These are phyloP conservation scores for Cystofilobasidium macerans DNA, from an alignment of 768 basidiomycete genomes.

Conservation along the genomic window DNA sequence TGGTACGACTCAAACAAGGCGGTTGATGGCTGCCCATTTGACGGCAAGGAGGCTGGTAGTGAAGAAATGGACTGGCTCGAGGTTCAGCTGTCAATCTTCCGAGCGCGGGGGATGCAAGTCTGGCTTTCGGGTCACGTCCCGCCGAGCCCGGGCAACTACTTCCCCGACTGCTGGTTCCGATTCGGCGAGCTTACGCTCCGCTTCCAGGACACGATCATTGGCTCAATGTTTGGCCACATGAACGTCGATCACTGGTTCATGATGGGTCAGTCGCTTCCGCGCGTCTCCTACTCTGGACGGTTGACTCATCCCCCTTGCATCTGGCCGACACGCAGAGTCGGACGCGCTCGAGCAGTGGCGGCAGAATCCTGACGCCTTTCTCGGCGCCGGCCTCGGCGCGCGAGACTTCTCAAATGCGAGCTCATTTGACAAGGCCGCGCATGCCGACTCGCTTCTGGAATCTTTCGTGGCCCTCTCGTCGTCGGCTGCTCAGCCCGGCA, in stretches of 20 bases:
- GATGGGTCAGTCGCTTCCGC: slow-evolving; percentile 30
- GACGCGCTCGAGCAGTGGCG: neutral
- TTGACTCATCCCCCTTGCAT: neutral
- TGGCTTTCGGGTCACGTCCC: slow-evolving; percentile 65
- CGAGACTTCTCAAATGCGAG: too few relatives aligned
- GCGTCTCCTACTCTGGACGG: too few relatives aligned
- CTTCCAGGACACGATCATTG: slow-evolving; percentile 78
- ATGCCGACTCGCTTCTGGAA: too few relatives aligned
- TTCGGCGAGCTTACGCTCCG: slow-evolving; percentile 53
- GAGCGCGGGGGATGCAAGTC: slow-evolving; percentile 59
- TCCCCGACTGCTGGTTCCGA: slow-evolving; percentile 42
- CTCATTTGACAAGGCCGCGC: too few relatives aligned
- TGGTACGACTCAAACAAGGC: slow-evolving; percentile 59
- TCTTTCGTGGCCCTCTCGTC: too few relatives aligned
- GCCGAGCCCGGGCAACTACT: slow-evolving; percentile 58
- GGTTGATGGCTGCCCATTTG: slow-evolving; percentile 39
- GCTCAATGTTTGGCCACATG: slow-evolving; percentile 60
- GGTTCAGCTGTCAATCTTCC: slow-evolving; percentile 61
- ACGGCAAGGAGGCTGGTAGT: slow-evolving; percentile 67
- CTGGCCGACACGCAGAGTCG: neutral
- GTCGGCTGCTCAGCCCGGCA: too few relatives aligned
- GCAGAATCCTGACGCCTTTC: neutral
- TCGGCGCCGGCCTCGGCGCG: too few relatives aligned
- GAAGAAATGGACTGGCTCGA: slow-evolving; percentile 83
- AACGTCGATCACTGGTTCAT: slow-evolving; percentile 54